Evolutionary conservation across 2,329 filamentous ascomycete genomes (phyloP), one percentile per base, ranked within the genome.

Genomic region (Penicillium sp.): DNA sequence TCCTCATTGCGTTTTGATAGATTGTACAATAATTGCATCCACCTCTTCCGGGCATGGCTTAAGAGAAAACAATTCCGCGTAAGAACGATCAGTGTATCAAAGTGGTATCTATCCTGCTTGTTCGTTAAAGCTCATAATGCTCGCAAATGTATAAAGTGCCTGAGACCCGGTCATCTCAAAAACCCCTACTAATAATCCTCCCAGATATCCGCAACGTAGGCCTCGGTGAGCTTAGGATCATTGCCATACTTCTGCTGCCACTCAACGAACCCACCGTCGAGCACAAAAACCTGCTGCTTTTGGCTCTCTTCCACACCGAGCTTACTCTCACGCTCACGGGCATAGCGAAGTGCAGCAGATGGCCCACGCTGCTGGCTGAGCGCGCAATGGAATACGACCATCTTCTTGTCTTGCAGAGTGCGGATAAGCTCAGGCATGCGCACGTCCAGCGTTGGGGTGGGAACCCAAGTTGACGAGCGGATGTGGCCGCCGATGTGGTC

Each of bases 401-500:
- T 86, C 48, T 93, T 82, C 69, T 89, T 90, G 64, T 86, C 83
- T 57, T 82, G 76, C 40, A 96, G 80, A 36, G 80, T 83, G 49
- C 89, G 83, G 11, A 95, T 78, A n/a, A 99, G 81, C 55, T 90
- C 88, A 0, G 91, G 87, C 69, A 93, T 82, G 58, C 80, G 82
- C 65, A 81, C 80, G 62, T 95, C 88, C 41, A 97, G 80, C 14
- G 82, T 81, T 38, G 73, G 73, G 42, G 81, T 87, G 0, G 93
- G 90, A 11, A 89, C 79, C 77, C 95, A 88, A 43, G 79, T 81
- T 29, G 85, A 87, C 51, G 83, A 82, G 52, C 78, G 78, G 71
- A 97, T 96, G 72, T 96, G 91, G 28, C 92, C 92, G 58, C 92
- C 92, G 40, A 96, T 79, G 71, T 93, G 84, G 72, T 97, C 92